Percentiles rank a stretch among this genome's conserved stretches.
Evolutionary conservation across 169 alveolate species (phyloP).

Genomic region (Haemoproteus tartakovskyi): DNA sequence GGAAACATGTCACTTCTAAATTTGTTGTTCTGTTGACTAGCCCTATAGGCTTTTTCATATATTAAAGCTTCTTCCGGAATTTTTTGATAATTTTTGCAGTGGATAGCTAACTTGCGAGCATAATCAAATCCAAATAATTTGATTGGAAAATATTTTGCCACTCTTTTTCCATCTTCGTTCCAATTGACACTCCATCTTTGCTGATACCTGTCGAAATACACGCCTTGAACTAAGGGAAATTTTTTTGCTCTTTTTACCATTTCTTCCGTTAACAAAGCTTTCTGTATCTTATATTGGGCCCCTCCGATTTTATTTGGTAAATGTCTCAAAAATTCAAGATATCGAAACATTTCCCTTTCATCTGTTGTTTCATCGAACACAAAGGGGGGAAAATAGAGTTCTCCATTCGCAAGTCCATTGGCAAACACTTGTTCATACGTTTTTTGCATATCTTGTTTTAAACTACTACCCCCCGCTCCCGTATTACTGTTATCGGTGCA

Average conservation of each 20-base stretch:
- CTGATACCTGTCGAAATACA: constrained; percentile 76
- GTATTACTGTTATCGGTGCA: no score
- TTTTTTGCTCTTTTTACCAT: constrained; percentile 72
- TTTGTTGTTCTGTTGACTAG: constrained; percentile 60
- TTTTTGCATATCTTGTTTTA: no score
- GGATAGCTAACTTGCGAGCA: constrained; percentile 73
- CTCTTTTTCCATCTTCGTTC: constrained; percentile 77
- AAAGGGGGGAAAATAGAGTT: no score
- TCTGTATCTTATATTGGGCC: constrained; percentile 71
- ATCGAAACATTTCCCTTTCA: constrained; percentile 58
- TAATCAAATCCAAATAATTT: constrained; percentile 75
- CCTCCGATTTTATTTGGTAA: constrained; percentile 64
- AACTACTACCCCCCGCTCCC: no score
- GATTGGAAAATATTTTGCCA: constrained; percentile 78
- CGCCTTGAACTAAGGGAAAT: constrained; percentile 75
- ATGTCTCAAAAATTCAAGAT: constrained; percentile 54
- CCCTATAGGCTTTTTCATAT: constrained; percentile 53
- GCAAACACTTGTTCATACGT: no score
- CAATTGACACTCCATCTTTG: constrained; percentile 80
- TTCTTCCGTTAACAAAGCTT: constrained; percentile 71
- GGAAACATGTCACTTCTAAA: constrained; percentile 46
- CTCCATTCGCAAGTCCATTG: no score
- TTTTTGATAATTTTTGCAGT: constrained; percentile 66
- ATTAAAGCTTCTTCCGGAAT: constrained; percentile 67
- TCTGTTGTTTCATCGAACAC: constrained; percentile 44